These are phyloP conservation scores for Phytophthora aleatoria DNA, from an alignment of 352 stramenopile species.

Conservation along the genomic window DNA sequence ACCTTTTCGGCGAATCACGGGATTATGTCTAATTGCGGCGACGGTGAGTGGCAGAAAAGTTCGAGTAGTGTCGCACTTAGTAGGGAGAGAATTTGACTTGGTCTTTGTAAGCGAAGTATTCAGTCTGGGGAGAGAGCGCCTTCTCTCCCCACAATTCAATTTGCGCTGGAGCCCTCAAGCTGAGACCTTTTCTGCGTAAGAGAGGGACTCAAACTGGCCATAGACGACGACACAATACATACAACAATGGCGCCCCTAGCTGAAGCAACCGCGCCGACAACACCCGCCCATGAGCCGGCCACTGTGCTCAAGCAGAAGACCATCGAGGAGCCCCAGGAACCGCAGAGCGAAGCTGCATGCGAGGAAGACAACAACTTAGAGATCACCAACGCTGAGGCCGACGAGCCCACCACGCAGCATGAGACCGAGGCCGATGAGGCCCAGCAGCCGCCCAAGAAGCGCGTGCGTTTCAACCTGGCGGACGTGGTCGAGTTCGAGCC, in stretches of 20 bases:
- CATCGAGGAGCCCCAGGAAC: slow-evolving; percentile 23
- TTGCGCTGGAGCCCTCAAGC: slow-evolving; percentile 27
- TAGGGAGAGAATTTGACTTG: neutral
- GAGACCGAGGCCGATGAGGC: slow-evolving; percentile 11
- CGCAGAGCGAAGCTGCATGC: slow-evolving; percentile 26
- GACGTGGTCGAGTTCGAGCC: slow-evolving; percentile 86
- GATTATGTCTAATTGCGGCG: neutral
- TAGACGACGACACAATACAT: slow-evolving; percentile 30
- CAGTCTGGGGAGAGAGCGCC: slow-evolving; percentile 14
- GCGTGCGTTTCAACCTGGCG: slow-evolving; percentile 62
- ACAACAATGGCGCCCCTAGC: slow-evolving; percentile 34
- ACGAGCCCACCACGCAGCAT: slow-evolving; percentile 12
- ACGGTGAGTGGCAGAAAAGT: slow-evolving; percentile 26
- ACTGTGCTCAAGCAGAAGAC: slow-evolving; percentile 30
- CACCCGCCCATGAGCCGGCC: slow-evolving; percentile 14
- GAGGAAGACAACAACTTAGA: slow-evolving; percentile 31
- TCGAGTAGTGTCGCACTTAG: slow-evolving; percentile 4
- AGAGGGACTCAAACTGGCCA: slow-evolving; percentile 35
- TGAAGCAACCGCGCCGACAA: slow-evolving; percentile 22
- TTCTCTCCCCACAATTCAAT: slow-evolving; percentile 34
- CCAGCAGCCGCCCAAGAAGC: slow-evolving; percentile 32
- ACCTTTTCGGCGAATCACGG: slow-evolving; percentile 7
- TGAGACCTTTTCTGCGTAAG: slow-evolving; percentile 14
- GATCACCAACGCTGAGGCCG: neutral
- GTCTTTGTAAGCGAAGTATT: slow-evolving; percentile 15